A percentile compares a stretch with the other conserved stretches of the same genome.
These are phyloP conservation scores for Pythium brassicae DNA, from an alignment of 352 stramenopile species.

Conservation along the genomic window DNA sequence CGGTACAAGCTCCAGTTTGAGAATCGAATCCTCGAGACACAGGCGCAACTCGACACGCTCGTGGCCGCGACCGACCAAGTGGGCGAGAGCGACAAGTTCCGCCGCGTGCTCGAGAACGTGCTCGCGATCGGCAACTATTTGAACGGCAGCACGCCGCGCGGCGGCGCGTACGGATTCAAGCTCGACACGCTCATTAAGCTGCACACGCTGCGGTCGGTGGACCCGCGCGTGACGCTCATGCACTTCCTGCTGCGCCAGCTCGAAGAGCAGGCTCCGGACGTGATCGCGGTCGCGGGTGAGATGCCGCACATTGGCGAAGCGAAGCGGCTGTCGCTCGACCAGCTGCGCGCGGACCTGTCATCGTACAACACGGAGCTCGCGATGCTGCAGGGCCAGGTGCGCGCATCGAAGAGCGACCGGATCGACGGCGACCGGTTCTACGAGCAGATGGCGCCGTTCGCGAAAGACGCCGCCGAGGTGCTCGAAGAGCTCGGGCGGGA, in stretches of 20 bases:
- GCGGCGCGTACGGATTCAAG: slow-evolving; percentile 90
- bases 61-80: slow-evolving; percentile 82
- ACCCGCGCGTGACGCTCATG: slow-evolving; percentile 79
- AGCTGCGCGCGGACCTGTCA: slow-evolving; percentile 73
- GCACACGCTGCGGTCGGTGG: slow-evolving; percentile 78
- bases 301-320: slow-evolving; percentile 74
- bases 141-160: slow-evolving; percentile 85
- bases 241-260: slow-evolving; percentile 76
- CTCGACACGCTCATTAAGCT: slow-evolving; percentile 89
- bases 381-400: slow-evolving; percentile 83
- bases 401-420: slow-evolving; percentile 67
- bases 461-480: slow-evolving; percentile 75
- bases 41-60: slow-evolving; percentile 78
- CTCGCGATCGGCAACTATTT: slow-evolving; percentile 92
- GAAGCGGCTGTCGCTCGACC: slow-evolving; percentile 77
- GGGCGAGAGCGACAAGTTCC: slow-evolving; percentile 74
- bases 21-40: slow-evolving; percentile 74
- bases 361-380: slow-evolving; percentile 80
- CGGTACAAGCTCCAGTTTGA: slow-evolving; percentile 86
- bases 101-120: slow-evolving; percentile 74
- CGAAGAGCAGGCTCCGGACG: slow-evolving; percentile 69
- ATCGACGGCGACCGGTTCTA: slow-evolving; percentile 78
- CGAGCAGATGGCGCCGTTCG: slow-evolving; percentile 76
- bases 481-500: slow-evolving; percentile 76
- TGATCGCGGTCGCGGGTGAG: slow-evolving; percentile 77